Conservation (phyloP, 2,329 filamentous ascomycete species). For the Cladosporium velox region DNA sequence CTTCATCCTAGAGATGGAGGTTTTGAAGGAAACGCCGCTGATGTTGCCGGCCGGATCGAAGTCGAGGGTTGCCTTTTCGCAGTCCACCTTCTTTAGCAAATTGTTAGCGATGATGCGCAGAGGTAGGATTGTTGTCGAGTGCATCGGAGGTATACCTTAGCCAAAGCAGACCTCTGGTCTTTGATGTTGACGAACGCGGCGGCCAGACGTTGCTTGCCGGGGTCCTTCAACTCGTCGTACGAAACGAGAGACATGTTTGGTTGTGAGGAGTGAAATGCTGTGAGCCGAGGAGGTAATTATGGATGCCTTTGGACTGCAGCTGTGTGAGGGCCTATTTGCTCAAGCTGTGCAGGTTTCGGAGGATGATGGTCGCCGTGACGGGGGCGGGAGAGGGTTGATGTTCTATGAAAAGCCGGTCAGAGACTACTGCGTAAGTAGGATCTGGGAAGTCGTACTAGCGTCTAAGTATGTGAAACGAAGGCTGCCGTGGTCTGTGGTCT, state of each 20-base stretch:
- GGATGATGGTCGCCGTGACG: background rate
- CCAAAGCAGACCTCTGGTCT: background rate
- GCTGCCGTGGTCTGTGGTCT: too few relatives aligned
- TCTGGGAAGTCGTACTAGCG: background rate
- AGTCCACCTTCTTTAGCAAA: background rate
- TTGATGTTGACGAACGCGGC: background rate
- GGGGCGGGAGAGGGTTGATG: background rate
- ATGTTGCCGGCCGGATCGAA: background rate
- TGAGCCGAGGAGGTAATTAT: background rate
- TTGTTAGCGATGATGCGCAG: background rate
- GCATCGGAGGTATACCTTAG: background rate
- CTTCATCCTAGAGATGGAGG: background rate
- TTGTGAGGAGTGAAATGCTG: background rate
- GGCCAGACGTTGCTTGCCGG: background rate
- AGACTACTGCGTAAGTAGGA: background rate
- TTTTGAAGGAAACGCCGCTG: background rate
- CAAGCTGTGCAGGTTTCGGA: background rate
- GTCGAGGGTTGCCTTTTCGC: background rate
- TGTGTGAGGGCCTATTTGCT: background rate
- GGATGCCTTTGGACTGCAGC: background rate
- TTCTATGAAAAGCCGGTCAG: background rate
- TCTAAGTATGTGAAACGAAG: background rate
- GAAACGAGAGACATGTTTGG: background rate
- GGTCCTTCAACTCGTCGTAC: background rate
- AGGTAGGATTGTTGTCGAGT: background rate